Conservation (phyloP, 164 flowering plant genomes). For the Buxus sempervirens region DNA sequence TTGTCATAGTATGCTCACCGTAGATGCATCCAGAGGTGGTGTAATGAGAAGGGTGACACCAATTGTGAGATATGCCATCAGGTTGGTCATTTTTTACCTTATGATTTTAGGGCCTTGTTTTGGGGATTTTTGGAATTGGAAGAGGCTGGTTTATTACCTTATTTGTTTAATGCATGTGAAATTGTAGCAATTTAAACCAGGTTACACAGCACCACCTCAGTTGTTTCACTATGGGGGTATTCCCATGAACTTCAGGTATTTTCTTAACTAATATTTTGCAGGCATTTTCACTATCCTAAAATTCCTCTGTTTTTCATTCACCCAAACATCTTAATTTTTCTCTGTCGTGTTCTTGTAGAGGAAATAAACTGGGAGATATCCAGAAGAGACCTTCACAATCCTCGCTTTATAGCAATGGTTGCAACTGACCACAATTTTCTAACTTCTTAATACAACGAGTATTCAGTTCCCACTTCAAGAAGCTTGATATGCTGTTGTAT, state of each 20-base stretch:
- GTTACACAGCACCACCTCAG: constrained; percentile 67
- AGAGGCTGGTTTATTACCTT: not conserved
- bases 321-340: too few species aligned
- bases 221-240: constrained; percentile 48
- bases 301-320: too few species aligned
- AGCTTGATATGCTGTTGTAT: constrained; percentile 64
- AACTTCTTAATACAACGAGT: constrained; percentile 46
- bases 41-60: constrained; percentile 90
- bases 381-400: constrained; percentile 42
- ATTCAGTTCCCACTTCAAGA: constrained; percentile 36
- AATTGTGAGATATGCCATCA: constrained; percentile 85
- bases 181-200: constrained; percentile 61
- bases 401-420: constrained; percentile 42
- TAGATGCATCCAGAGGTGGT: constrained; percentile 89
- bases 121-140: too few species aligned
- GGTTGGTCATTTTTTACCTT: too few species aligned
- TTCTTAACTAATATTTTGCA: not conserved
- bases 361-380: constrained; percentile 69
- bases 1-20: constrained; percentile 84
- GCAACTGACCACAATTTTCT: constrained; percentile 40
- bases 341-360: constrained; percentile 26
- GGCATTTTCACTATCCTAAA: too few species aligned
- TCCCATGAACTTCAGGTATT: constrained; percentile 71
- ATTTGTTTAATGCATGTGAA: constrained; percentile 15
- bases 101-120: too few species aligned